Conservation (phyloP, 139 green algal species). For the Chlorella sp. region DNA sequence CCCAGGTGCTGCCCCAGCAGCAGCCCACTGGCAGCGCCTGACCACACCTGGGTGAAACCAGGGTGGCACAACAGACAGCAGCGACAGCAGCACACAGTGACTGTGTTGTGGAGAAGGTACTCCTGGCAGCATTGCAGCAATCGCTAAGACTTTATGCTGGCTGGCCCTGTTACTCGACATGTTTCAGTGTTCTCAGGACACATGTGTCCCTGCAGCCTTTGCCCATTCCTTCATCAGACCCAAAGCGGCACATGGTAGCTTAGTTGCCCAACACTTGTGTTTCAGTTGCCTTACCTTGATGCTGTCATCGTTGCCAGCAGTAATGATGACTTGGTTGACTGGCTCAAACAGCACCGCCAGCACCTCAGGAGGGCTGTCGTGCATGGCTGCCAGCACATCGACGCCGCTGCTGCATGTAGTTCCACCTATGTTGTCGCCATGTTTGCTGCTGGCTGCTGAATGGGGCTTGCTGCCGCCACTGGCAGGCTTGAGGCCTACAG, state of each 20-base stretch:
- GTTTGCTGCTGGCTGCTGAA: too few relatives aligned
- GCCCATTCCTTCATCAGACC: background rate
- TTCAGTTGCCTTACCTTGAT: conserved; percentile 36
- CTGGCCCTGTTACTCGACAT: background rate
- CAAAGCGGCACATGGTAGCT: too few relatives aligned
- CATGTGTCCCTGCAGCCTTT: background rate
- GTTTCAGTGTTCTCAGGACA: background rate
- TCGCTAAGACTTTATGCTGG: background rate
- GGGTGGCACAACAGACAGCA: too few relatives aligned
- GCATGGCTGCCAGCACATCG: too few relatives aligned
- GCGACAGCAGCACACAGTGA: too few relatives aligned
- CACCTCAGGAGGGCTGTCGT: conserved; percentile 51
- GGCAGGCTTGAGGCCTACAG: too few relatives aligned
- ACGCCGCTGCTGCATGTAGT: too few relatives aligned
- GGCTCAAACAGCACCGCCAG: conserved; percentile 42
- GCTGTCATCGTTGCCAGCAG: conserved; percentile 39
- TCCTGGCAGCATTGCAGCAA: background rate
- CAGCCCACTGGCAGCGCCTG: conserved; percentile 11
- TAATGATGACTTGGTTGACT: conserved; percentile 49
- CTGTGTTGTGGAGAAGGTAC: background rate
- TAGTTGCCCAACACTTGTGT: too few relatives aligned
- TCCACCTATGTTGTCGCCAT: too few relatives aligned
- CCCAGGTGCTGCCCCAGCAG: conserved; percentile 43
- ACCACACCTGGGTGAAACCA: conserved; percentile 26
- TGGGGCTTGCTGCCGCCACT: too few relatives aligned